Evolutionary conservation across 2,329 filamentous ascomycete genomes (phyloP).

Genomic region (Ascochyta pisi): DNA sequence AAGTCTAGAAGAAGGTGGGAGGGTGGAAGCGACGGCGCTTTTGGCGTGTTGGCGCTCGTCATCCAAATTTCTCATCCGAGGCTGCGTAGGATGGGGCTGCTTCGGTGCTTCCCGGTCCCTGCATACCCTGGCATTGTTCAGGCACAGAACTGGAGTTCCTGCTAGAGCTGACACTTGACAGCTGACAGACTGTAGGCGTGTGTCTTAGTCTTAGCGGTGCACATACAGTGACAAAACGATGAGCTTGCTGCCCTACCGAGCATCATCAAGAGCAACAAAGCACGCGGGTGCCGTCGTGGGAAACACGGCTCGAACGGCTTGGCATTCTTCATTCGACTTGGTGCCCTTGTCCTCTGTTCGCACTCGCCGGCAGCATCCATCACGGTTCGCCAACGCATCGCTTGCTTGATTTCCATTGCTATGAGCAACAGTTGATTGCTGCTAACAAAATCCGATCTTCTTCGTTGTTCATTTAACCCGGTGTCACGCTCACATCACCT

Average conservation of each 20-base stretch:
- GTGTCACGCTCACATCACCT: neutral
- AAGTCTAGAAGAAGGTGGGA: conserved; percentile 9
- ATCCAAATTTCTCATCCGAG: conserved; percentile 17
- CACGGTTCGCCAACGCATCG: conserved; percentile 9
- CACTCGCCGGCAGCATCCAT: conserved; percentile 7
- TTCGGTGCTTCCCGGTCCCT: conserved; percentile 13
- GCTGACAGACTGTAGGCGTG: neutral
- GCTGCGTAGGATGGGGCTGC: conserved; percentile 4
- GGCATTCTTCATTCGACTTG: conserved; percentile 14
- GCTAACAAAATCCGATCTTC: neutral
- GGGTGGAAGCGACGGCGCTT: conserved; percentile 15
- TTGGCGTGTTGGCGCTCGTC: conserved; percentile 17
- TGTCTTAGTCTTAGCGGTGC: neutral
- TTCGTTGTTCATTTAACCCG: neutral
- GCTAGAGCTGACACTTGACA: conserved; percentile 5
- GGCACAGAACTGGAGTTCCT: conserved; percentile 14
- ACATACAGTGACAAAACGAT: neutral
- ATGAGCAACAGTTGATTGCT: neutral
- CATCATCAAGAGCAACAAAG: neutral
- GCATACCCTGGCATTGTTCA: conserved; percentile 5
- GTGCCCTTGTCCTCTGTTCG: conserved; percentile 8
- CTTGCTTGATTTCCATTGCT: neutral
- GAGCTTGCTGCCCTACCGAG: neutral
- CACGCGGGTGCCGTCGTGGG: neutral
- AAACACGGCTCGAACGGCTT: conserved; percentile 12